Base-by-base conservation (phyloP, 2,329 filamentous ascomycete species). In the Hypoxylon rubiginosum region DNA sequence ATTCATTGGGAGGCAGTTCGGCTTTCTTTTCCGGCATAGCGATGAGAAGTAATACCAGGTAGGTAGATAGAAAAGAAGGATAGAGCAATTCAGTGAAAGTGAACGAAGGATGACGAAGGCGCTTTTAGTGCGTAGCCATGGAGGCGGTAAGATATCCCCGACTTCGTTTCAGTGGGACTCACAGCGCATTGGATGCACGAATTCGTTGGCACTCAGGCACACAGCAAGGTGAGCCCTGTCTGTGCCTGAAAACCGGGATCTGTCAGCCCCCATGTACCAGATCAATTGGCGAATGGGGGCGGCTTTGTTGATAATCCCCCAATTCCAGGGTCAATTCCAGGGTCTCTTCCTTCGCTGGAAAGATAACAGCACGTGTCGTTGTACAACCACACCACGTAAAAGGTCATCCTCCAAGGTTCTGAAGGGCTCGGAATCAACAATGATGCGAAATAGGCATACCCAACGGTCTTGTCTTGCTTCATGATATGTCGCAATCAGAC, bases 1-100 rank as follows among this genome's bases (percentile, higher is more conserved):
- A 74, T 59, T 77, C 75, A 50, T 77, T 66, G 2, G 75, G 76
- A 28, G 75, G 75, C 3, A 73, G 71, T 49, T 70, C 69, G 21
- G 59, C 74, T 54, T 73, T 76, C 54, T 71, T 75, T 19, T 71
- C 72, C 21, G 73, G 72, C 75, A 77, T 77, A 49, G 53, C 34
- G 58, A 46, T 46, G 8, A n/a, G n/a, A n/a, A n/a, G n/a, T n/a
- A n/a, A n/a, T n/a, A n/a, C n/a, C n/a, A n/a, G n/a, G n/a, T n/a
- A n/a, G 24, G 10, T 21, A 4, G n/a, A n/a, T 39, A n/a, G 43
- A 10, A 9, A 26, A 39, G 15, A 7, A 11, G 32, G 51, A 50
- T 4, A 32, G 10, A 36, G 34, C 49, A 36, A 10, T 13, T 49
- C 32, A 26, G 17, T 10, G 21, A 45, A 11, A 48, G 17, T 9